Conservation (phyloP, 192 early-diverging fungal species). For the Thoreauomyces humboldtii region DNA sequence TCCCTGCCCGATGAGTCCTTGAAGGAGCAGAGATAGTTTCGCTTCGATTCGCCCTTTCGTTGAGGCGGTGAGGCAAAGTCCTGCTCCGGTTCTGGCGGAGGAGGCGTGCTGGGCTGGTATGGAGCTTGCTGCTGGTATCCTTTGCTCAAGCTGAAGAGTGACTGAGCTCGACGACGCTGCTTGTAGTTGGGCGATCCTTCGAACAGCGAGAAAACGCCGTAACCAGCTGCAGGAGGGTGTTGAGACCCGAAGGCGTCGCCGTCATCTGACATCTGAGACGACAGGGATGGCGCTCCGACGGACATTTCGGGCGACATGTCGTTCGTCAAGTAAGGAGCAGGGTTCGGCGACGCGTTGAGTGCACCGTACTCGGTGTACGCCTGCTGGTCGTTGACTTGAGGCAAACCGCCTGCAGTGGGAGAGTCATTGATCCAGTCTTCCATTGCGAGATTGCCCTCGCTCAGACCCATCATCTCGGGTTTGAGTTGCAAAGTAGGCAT, state of each 20-base stretch:
- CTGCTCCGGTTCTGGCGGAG: not conserved
- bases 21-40: conserved; percentile 34
- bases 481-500: conserved; percentile 62
- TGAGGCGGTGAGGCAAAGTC: not conserved
- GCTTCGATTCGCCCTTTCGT: conserved; percentile 13
- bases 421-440: conserved; percentile 26
- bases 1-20: conserved; percentile 3
- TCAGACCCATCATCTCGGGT: conserved; percentile 27
- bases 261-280: conserved; percentile 8
- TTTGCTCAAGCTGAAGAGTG: conserved; percentile 22
- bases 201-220: conserved; percentile 54
- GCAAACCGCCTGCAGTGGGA: conserved; percentile 8
- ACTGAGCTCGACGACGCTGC: conserved; percentile 54
- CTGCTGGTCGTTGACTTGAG: too few species aligned
- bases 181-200: conserved; percentile 73
- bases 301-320: conserved; percentile 28
- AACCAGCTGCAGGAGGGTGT: conserved; percentile 21
- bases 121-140: not conserved
- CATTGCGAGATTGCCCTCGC: conserved; percentile 10
- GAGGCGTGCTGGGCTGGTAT: too few species aligned
- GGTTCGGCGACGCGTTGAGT: not conserved
- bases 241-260: conserved; percentile 5
- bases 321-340: conserved; percentile 3
- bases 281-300: conserved; percentile 11
- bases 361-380: conserved; percentile 27